These are phyloP conservation scores for Spirogloea muscicola DNA, from an alignment of 139 green algal genomes.

Conservation along the genomic window DNA sequence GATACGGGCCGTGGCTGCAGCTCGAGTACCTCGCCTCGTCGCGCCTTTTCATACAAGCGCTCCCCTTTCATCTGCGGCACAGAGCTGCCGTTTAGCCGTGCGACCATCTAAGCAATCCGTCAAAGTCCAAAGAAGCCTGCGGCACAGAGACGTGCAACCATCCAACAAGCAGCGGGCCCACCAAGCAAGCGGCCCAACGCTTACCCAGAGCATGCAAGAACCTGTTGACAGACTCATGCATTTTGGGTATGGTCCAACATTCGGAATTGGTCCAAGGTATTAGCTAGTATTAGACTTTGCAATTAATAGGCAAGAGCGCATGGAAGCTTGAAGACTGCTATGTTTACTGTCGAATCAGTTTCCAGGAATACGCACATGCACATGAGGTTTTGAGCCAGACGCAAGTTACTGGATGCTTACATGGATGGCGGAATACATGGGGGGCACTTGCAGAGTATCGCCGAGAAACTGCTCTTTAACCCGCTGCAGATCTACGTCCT, in stretches of 20 bases:
- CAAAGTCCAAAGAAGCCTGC: neutral
- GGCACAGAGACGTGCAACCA: neutral
- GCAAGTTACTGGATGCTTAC: slow-evolving; percentile 10
- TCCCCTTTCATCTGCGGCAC: slow-evolving; percentile 54
- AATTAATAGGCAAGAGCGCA: no score
- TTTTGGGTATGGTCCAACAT: no score
- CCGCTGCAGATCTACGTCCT: slow-evolving; percentile 56
- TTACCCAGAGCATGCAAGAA: neutral
- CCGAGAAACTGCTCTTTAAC: slow-evolving; percentile 46
- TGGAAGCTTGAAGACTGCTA: no score
- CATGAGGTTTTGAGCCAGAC: neutral
- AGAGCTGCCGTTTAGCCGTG: neutral
- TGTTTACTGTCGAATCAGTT: no score
- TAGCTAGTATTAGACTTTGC: no score
- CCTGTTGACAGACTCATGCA: neutral
- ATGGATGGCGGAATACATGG: slow-evolving; percentile 89
- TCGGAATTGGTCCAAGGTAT: no score
- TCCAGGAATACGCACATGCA: no score
- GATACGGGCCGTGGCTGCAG: slow-evolving; percentile 31
- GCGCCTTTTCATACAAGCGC: slow-evolving; percentile 79
- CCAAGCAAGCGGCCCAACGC: neutral
- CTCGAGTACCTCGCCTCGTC: slow-evolving; percentile 72
- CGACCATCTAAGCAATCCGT: neutral
- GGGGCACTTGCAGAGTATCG: slow-evolving; percentile 68
- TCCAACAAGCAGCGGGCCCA: neutral